Base-by-base conservation (phyloP, 257 asterid species). In the Hygrophila difformis region DNA sequence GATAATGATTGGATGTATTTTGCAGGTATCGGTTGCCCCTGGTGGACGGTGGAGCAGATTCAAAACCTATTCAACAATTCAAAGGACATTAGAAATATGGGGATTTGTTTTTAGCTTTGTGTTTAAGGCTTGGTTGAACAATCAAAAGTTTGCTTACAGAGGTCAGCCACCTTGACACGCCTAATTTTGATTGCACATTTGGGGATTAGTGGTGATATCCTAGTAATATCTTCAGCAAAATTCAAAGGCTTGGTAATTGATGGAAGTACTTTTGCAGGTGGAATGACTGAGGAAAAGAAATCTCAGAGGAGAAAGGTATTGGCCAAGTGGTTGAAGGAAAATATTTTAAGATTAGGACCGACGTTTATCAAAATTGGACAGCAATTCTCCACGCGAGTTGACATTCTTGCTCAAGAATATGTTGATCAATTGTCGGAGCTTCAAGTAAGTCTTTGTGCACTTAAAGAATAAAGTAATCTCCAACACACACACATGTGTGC, bases 41-140 rank as follows among this genome's bases (percentile, higher is more conserved):
- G 98, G 98, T 51, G 98, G 98, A 33, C 92, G 96, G 22, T 91
- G 98, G 98, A 78, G 70, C 68, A 65, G 93, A 67, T 91, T 86
- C 47, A 91, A 86, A 64, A 91, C 94, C 3, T 89, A 89, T 65
- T 89, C 98, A 12, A 89, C 98, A 18, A 72, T 91, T 53, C 96
- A 91, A 61, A 82, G 98, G 68, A 80, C 94, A 40, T 57, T 91
- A 68, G 98, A 91, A 60, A 91, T 91, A 62, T 91, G 98, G 98
- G 96, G 94, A 51, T 82, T 73, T 70, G 92, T 91, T 53, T 64
- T 91, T 16, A 86, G 77, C 47, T 86, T 91, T 60, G 8, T 86
- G 54, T 91, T 91, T 60, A 81, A 61, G 67, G 81, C 66, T 62
- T 91, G 98, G 98, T 40, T 91, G 56, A 86, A 62, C 70, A 91